Percentiles rank a stretch among this genome's conserved stretches.
Evolutionary conservation across 768 basidiomycete genomes (phyloP).

Genomic region (Clitopilus hobsonii): DNA sequence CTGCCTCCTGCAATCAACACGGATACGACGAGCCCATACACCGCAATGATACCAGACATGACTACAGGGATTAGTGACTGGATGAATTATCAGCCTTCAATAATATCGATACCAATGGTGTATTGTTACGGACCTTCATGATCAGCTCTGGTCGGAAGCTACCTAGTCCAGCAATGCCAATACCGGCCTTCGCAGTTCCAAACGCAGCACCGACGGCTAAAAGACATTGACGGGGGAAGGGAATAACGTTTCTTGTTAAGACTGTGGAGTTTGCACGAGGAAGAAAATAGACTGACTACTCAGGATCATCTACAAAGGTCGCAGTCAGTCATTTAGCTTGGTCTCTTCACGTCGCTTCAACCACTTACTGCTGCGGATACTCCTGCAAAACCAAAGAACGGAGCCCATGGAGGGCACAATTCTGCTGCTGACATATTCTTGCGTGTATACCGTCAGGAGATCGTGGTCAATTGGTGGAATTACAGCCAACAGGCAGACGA

Average conservation of each 20-base stretch:
- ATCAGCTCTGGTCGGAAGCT: slow-evolving; percentile 94
- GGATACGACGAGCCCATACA: slow-evolving; percentile 94
- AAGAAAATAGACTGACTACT: slow-evolving; percentile 63
- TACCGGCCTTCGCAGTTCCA: slow-evolving; percentile 95
- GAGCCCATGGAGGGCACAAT: slow-evolving; percentile 85
- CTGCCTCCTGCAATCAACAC: slow-evolving; percentile 78
- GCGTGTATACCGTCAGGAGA: neutral
- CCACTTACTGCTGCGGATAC: slow-evolving; percentile 84
- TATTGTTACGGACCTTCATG: slow-evolving; percentile 73
- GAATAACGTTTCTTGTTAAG: slow-evolving; percentile 3
- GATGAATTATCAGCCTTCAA: neutral
- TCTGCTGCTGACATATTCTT: neutral
- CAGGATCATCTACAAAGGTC: slow-evolving; percentile 79
- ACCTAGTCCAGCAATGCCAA: slow-evolving; percentile 93
- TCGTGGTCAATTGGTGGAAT: neutral
- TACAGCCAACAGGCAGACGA: neutral
- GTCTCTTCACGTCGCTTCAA: neutral
- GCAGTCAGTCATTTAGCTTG: neutral
- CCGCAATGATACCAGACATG: slow-evolving; percentile 98
- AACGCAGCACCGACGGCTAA: slow-evolving; percentile 91
- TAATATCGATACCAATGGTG: neutral
- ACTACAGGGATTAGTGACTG: slow-evolving; percentile 95
- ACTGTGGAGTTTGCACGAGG: neutral
- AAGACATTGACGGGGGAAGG: slow-evolving; percentile 4
- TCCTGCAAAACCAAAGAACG: slow-evolving; percentile 97